Evolutionary conservation across 2,329 filamentous ascomycete genomes (phyloP), one percentile per base, ranked within the genome.

Genomic region (Apiospora rasikravindrae): DNA sequence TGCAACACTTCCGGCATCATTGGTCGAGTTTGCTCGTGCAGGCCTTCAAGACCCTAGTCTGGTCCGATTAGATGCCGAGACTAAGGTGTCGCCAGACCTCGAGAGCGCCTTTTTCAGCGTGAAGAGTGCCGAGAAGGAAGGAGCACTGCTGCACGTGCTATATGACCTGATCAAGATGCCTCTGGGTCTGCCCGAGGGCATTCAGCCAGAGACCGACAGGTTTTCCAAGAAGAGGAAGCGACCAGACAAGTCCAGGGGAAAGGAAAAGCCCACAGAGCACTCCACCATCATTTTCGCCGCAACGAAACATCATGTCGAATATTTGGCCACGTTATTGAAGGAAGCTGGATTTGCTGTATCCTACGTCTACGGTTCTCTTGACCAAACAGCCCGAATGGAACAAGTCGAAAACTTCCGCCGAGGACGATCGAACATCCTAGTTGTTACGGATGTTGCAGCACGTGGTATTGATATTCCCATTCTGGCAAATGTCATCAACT

Each of bases 231-330:
- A 96, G 82, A 87, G 94, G 70, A 96, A 96, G 82, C 88, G 93
- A 33, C 84, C 86, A 6, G 87, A 88, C 73, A 79, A 84, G 14
- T 83, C 87, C 2, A 87, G 87, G 47, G 83, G 85, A 44, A 89
- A 86, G 57, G 91, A 93, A 71, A 94, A 93, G 71, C 94, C 95
- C 1, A 96, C 95, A 0, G 89, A 94, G 73, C 92, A 98, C 81
- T 98, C 96, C 0, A 99, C 97, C 0, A 98, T 99, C 76, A 87
- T 99, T 4, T 99, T 99, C 79, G 91, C 94, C 0, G 94, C 96
- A 1, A 98, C 96, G 0, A 98, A 99, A 80, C 96, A 99, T 83
- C 95, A 98, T 79, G 96, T 99, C 70, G 97, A 99, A 78, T 99
- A 98, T 79, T 84, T 99, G 4, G 90, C 93, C 51, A 89, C 90